Evolutionary conservation across 2,329 filamentous ascomycete genomes (phyloP), one percentile per base, ranked within the genome.

Genomic region (Lachnellula arida): DNA sequence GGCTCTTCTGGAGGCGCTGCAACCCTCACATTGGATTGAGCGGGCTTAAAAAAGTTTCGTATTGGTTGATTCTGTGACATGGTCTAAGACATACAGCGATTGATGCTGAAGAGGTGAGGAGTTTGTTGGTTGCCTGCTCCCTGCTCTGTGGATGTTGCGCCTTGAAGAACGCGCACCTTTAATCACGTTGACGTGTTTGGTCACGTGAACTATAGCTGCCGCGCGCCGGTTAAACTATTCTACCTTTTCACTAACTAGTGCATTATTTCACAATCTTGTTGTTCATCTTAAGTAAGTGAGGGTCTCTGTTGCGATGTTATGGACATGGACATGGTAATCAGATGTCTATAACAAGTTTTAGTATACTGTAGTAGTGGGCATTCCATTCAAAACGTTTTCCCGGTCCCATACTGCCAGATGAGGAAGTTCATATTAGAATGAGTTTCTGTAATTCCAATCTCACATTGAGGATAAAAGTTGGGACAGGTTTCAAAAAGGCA

Each of bases 61-160:
- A 62, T 63, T n/a, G 61, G 58, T 39, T 56, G 61, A 43, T 54
- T 60, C 4, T 53, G 22, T 15, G 58, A 51, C 59, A 62, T 60
- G 25, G 5, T 53, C 35, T n/a, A 43, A 23, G 17, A 39, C 15
- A 9, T 15, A 11, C 15, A 37, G 14, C 37, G 19, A 22, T 14
- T 47, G 12, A 47, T 47, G 22, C 44, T 47, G 42, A 17, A 14
- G 23, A 15, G 7, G 22, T 44, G 17, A 25, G 11, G n/a, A n/a
- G 23, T 47, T 28, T 12, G 44, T 11, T 28, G n/a, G 23, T 2
- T 8, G 14, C 14, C 8, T 19, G 14, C 12, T 25, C 15, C 25
- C 8, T 32, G 12, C 14, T 47, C 7, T 15, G 5, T 9, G 6
- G 8, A 22, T 9, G 44, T 32, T 28, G 22, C n/a, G 12, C 22